phyloP scores from a whole-genome alignment of 306 rosid genomes.

The Macrotyloma uniflorum region DNA sequence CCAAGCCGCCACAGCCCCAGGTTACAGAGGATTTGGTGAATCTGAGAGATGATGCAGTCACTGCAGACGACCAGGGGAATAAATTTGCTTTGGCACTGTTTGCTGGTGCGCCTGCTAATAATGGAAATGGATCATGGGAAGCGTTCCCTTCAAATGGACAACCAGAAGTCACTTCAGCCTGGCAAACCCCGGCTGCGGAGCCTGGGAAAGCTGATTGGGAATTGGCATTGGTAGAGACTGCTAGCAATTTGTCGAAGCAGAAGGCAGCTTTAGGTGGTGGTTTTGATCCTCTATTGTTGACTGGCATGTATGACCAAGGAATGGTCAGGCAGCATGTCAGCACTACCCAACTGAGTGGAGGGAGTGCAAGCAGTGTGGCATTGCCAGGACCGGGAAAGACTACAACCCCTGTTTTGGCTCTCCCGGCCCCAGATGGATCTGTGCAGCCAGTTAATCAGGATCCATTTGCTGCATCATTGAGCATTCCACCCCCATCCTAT shows the following conservation, averaged over 20 bases:
- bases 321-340: slow-evolving; percentile 90
- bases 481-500: slow-evolving; percentile 87
- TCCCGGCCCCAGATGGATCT: slow-evolving; percentile 97
- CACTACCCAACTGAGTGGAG: slow-evolving; percentile 80
- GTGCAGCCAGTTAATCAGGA: slow-evolving; percentile 88
- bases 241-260: slow-evolving; percentile 81
- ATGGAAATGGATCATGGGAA: slow-evolving; percentile 91
- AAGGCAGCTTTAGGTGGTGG: slow-evolving; percentile 85
- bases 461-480: slow-evolving; percentile 84
- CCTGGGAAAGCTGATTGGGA: slow-evolving; percentile 96
- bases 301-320: slow-evolving; percentile 98
- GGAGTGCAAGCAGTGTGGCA: slow-evolving; percentile 98
- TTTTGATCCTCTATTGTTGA: slow-evolving; percentile 81
- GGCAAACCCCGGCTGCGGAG: slow-evolving; percentile 97
- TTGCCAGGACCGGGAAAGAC: slow-evolving; percentile 77
- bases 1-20: slow-evolving; percentile 57
- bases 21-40: slow-evolving; percentile 72
- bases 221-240: slow-evolving; percentile 93
- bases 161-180: slow-evolving; percentile 90
- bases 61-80: slow-evolving; percentile 89
- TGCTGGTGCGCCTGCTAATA: slow-evolving; percentile 70
- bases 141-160: slow-evolving; percentile 90
- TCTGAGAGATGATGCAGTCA: slow-evolving; percentile 74
- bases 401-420: slow-evolving; percentile 83
- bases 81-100: slow-evolving; percentile 86